These are phyloP conservation scores for Penicillium subrubescens DNA, from an alignment of 495 filamentous ascomycete genomes.

Conservation along the genomic window DNA sequence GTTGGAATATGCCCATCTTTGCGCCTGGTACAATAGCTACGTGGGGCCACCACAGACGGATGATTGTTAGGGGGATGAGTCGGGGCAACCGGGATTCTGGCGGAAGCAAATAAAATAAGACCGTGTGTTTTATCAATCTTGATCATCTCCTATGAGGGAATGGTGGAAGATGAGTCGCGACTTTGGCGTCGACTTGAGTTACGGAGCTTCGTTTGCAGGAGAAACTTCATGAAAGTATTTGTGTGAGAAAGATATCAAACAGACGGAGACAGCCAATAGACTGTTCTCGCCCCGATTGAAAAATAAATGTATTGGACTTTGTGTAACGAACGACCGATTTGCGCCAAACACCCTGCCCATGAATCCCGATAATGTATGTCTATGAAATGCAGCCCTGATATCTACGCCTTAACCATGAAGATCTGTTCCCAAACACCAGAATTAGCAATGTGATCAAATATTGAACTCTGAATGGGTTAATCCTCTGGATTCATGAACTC, in stretches of 20 bases:
- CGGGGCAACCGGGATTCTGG: no score
- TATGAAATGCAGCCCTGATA: slow-evolving; percentile 10
- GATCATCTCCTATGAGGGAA: no score
- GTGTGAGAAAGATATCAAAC: not conserved
- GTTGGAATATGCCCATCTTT: not conserved
- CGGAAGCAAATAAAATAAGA: no score
- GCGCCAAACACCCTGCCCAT: slow-evolving; percentile 15
- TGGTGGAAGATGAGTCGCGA: no score
- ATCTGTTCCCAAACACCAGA: slow-evolving; percentile 51
- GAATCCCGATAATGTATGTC: slow-evolving; percentile 1
- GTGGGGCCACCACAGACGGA: no score
- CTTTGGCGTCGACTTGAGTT: no score
- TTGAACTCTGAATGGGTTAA: not conserved
- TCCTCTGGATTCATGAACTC: slow-evolving; percentile 17
- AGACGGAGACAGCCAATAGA: not conserved
- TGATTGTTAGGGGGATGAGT: no score
- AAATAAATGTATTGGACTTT: not conserved
- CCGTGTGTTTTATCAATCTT: no score
- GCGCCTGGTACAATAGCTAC: no score
- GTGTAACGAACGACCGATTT: not conserved
- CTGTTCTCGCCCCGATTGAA: not conserved
- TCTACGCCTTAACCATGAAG: slow-evolving; percentile 67
- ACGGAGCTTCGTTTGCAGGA: not conserved
- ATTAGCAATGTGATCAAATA: not conserved
- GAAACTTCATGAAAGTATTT: not conserved